These are phyloP conservation scores for Ilex asprella DNA, from an alignment of 257 asterid genomes.

Conservation along the genomic window DNA sequence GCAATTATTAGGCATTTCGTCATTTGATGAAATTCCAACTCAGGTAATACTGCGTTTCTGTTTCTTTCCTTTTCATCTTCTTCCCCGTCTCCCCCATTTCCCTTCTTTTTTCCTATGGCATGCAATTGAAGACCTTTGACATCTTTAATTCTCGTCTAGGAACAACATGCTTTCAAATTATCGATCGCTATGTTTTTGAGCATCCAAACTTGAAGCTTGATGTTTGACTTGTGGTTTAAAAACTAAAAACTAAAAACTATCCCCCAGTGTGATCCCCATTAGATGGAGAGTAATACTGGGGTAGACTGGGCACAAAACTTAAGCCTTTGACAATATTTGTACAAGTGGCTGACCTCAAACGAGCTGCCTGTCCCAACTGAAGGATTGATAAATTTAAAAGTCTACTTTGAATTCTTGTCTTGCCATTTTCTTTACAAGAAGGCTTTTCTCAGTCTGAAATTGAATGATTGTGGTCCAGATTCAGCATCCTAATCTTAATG, in stretches of 20 bases:
- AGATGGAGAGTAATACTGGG: no score
- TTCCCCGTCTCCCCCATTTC: not conserved
- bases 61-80: not conserved
- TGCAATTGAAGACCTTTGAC: not conserved
- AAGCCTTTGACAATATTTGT: no score
- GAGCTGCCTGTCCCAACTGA: not conserved
- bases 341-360: no score
- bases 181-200: no score
- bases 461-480: not conserved
- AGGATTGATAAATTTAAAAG: no score
- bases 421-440: not conserved
- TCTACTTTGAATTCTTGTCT: not conserved
- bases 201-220: no score
- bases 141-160: no score
- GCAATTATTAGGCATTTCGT: slow-evolving; percentile 68
- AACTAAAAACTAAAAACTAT: no score
- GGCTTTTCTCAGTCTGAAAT: not conserved
- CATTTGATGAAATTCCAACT: slow-evolving; percentile 68
- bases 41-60: slow-evolving; percentile 42
- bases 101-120: not conserved
- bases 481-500: not conserved
- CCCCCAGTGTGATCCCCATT: no score
- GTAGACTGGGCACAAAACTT: no score
- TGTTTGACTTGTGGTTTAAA: no score
- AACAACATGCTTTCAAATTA: no score